Conservation (phyloP, 257 asterid genomes). For the Marsdenia floribunda region DNA sequence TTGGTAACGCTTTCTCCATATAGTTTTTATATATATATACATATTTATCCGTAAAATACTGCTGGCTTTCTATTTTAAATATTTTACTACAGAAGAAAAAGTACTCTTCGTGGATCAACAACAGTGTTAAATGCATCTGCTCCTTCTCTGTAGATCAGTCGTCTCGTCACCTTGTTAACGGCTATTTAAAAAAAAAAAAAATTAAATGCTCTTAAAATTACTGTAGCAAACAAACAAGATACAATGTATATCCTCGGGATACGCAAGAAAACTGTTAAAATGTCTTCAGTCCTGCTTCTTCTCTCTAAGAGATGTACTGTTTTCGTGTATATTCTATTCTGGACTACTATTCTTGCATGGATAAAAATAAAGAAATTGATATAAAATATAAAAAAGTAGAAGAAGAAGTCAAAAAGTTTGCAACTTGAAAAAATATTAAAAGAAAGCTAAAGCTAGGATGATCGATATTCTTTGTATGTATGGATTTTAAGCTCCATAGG, state of each 20-base stretch:
- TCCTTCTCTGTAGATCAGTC: not conserved
- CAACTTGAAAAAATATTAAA: not conserved
- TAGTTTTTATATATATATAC: too few relatives aligned
- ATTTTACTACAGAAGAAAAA: not conserved
- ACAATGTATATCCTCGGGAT: not conserved
- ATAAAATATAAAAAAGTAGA: not conserved
- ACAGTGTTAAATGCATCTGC: not conserved
- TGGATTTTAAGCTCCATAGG: not conserved
- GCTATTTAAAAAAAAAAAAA: not conserved
- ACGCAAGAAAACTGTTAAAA: not conserved
- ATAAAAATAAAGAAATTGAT: not conserved
- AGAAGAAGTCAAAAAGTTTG: not conserved
- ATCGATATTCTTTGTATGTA: not conserved
- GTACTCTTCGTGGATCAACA: not conserved
- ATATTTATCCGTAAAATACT: too few relatives aligned
- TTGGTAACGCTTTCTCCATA: not conserved
- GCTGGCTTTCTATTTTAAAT: too few relatives aligned
- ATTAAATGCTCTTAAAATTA: not conserved
- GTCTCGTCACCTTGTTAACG: not conserved
- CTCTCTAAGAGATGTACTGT: not conserved
- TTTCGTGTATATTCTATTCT: not conserved
- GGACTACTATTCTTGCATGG: not conserved
- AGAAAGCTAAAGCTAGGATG: not conserved
- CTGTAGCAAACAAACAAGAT: not conserved
- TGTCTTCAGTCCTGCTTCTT: not conserved